These are phyloP conservation scores for Trichoderma koningii DNA, from an alignment of 2,329 filamentous ascomycete genomes.

Conservation along the genomic window DNA sequence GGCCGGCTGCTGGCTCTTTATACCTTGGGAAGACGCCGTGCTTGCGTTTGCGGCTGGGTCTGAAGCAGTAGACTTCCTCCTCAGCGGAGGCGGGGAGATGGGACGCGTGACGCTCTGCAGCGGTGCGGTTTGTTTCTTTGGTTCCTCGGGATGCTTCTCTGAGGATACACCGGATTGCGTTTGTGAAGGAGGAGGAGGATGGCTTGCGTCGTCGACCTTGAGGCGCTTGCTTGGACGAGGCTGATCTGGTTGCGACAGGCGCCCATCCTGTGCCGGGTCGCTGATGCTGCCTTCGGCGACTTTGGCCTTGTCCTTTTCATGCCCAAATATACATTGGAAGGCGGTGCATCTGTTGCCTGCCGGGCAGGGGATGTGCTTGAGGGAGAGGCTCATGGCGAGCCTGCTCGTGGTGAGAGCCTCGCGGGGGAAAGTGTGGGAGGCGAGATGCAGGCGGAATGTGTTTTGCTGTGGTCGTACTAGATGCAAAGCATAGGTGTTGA, in stretches of 20 bases:
- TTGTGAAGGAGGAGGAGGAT: constrained; percentile 1
- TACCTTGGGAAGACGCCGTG: constrained; percentile 24
- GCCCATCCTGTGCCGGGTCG: background rate
- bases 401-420: background rate
- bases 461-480: background rate
- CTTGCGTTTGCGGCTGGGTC: constrained; percentile 21
- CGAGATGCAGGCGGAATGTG: background rate
- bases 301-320: constrained; percentile 41
- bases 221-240: constrained; percentile 39
- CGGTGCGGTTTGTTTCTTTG: constrained; percentile 5
- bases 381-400: constrained; percentile 42
- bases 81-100: constrained; percentile 42
- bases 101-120: constrained; percentile 35
- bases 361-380: constrained; percentile 55
- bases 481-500: background rate
- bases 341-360: constrained; percentile 52
- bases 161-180: constrained; percentile 10
- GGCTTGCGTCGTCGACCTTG: constrained; percentile 33
- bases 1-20: constrained; percentile 25
- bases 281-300: background rate
- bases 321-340: constrained; percentile 54
- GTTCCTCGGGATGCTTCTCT: background rate
- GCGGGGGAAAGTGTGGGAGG: background rate
- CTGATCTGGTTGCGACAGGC: constrained; percentile 31
- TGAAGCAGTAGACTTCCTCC: constrained; percentile 31